Evolutionary conservation across 169 alveolate species (phyloP).

Genomic region (Eimeria acervulina): DNA sequence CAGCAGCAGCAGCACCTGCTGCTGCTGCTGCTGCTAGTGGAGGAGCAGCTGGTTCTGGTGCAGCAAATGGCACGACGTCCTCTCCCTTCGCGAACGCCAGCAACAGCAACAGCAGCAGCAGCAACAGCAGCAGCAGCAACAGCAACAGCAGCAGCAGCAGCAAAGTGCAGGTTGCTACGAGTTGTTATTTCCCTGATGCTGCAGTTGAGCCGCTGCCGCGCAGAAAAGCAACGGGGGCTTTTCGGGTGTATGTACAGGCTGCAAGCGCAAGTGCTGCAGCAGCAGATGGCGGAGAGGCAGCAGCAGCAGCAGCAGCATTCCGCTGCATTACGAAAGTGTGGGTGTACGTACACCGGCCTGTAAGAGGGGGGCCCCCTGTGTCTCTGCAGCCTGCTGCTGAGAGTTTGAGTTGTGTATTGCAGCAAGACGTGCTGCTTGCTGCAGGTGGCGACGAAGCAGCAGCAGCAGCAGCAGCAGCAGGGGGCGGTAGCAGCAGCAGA

Average conservation of each 20-base stretch:
- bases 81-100: neutral
- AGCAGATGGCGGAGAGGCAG: neutral
- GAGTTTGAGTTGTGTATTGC: slow-evolving; percentile 29
- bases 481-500: neutral
- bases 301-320: slow-evolving; percentile 68
- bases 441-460: slow-evolving; percentile 16
- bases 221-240: slow-evolving; percentile 32
- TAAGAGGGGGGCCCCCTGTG: slow-evolving; percentile 73
- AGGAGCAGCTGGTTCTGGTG: neutral
- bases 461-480: slow-evolving; percentile 52
- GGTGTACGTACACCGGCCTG: slow-evolving; percentile 79
- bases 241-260: slow-evolving; percentile 58
- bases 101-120: slow-evolving; percentile 21
- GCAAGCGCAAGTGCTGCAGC: slow-evolving; percentile 35
- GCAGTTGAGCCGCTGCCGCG: slow-evolving; percentile 48
- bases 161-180: slow-evolving; percentile 40
- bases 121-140: neutral
- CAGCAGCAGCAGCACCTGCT: slow-evolving; percentile 54
- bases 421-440: slow-evolving; percentile 28
- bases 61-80: neutral
- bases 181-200: slow-evolving; percentile 45
- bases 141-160: slow-evolving; percentile 19
- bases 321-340: slow-evolving; percentile 56
- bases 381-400: slow-evolving; percentile 56
- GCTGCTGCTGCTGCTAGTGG: slow-evolving; percentile 31